phyloP scores from a whole-genome alignment of 345 rosid genomes.

The Dovyalis caffra region DNA sequence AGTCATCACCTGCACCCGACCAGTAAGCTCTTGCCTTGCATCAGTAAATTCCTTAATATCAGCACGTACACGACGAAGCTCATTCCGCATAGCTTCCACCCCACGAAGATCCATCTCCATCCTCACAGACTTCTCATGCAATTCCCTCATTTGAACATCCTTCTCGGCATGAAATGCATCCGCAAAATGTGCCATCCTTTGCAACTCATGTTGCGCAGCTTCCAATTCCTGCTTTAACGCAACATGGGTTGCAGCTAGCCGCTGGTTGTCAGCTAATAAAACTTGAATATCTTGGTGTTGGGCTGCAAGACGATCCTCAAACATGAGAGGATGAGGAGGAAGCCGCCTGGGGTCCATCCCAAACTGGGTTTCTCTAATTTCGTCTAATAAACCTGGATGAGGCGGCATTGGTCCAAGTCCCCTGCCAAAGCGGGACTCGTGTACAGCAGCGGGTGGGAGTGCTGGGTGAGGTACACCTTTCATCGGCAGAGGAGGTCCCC shows the following conservation, averaged over 20 bases:
- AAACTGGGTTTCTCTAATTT: conserved; percentile 57
- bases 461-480: conserved; percentile 14
- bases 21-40: conserved; percentile 62
- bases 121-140: conserved; percentile 71
- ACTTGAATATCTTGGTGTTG: conserved; percentile 92
- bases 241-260: conserved; percentile 86
- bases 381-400: conserved; percentile 58
- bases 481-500: conserved; percentile 36
- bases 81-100: conserved; percentile 60
- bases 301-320: conserved; percentile 73
- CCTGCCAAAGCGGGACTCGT: conserved; percentile 17
- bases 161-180: conserved; percentile 69
- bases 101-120: conserved; percentile 69
- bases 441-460: background rate
- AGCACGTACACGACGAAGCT: conserved; percentile 56
- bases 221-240: conserved; percentile 94
- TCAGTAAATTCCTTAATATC: conserved; percentile 76
- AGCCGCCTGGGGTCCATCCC: conserved; percentile 57
- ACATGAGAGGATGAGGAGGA: conserved; percentile 55
- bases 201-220: conserved; percentile 75
- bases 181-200: conserved; percentile 57
- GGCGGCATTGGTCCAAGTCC: conserved; percentile 48
- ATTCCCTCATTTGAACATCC: conserved; percentile 80
- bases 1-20: conserved; percentile 64
- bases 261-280: conserved; percentile 79